These are phyloP conservation scores for Dictyostelium firmibasis DNA, from an alignment of 78 protist genomes.

Conservation along the genomic window DNA sequence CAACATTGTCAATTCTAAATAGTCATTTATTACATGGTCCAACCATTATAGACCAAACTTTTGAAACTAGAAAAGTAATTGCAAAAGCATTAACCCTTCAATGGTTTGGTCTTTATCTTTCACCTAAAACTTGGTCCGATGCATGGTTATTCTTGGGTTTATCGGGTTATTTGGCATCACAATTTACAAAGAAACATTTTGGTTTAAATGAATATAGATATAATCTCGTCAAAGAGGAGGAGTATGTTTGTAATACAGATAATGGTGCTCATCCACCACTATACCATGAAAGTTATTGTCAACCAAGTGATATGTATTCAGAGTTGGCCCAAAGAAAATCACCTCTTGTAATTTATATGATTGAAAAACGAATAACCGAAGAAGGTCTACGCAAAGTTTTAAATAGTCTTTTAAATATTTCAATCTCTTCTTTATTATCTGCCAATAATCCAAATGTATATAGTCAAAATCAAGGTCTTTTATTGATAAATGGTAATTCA, in stretches of 20 bases:
- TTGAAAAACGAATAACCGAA: constrained; percentile 54
- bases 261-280: constrained; percentile 64
- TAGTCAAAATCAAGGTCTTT: background rate
- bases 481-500: background rate
- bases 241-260: constrained; percentile 39
- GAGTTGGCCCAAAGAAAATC: constrained; percentile 42
- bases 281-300: constrained; percentile 4
- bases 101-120: constrained; percentile 51
- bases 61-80: constrained; percentile 30
- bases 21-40: constrained; percentile 61
- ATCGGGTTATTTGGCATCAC: constrained; percentile 21
- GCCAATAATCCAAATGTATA: background rate
- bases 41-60: constrained; percentile 71
- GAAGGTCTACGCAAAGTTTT: constrained; percentile 71
- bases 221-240: constrained; percentile 25
- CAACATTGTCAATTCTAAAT: constrained; percentile 47
- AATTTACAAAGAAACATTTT: constrained; percentile 62
- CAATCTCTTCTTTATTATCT: background rate
- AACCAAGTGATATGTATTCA: constrained; percentile 38
- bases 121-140: constrained; percentile 56
- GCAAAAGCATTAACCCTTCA: constrained; percentile 27
- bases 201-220: constrained; percentile 68
- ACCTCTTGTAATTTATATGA: constrained; percentile 72
- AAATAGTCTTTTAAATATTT: constrained; percentile 30
- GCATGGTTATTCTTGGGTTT: constrained; percentile 44